Evolutionary conservation across 345 rosid genomes (phyloP), one percentile per base, ranked within the genome.

Genomic region (Cardamine occulta): DNA sequence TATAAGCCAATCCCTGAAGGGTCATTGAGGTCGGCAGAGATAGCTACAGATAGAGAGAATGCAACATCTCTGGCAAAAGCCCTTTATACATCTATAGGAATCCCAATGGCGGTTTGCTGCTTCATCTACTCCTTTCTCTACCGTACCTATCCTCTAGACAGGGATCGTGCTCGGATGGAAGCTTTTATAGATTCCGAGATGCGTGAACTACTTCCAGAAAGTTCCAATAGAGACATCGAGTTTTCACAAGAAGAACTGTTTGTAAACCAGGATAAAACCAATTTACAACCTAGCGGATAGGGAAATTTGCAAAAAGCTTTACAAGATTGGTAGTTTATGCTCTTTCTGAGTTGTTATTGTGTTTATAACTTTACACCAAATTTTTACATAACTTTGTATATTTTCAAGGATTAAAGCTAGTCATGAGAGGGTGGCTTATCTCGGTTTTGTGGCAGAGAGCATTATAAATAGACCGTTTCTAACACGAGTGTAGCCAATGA

Each of bases 1-100:
- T 91, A 88, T 69, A 91, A 82, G 72, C 96, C 91, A 13, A 42
- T 83, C 59, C 89, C 87, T 8, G 55, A 81, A 68, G 87, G 86
- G 21, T 85, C 91, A 45, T 67, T 65, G 9, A 65, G 48, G 35
- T 75, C 83, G 11, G 62, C 81, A 78, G 88, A 82, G 80, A 83
- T 86, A 47, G 82, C 81, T 7, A 86, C 85, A 8, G 96, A 90
- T 76, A 84, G 95, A 84, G 84, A 73, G 42, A 94, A 90, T 70
- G 97, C 95, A 44, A 85, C 85, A 12, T 87, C 95, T 11, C 68
- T 94, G 52, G 93, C 95, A 15, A 94, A 84, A 84, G 92, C 96
- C 44, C 84, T 94, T 21, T 91, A 90, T 72, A 54, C 93, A 8
- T 86, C 96, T 68, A 87, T 89, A 17, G 93, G 94, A 57, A 60